Evolutionary conservation across 1,284 basidiomycete genomes (phyloP).

Genomic region (Lignosus rhinocerotis): DNA sequence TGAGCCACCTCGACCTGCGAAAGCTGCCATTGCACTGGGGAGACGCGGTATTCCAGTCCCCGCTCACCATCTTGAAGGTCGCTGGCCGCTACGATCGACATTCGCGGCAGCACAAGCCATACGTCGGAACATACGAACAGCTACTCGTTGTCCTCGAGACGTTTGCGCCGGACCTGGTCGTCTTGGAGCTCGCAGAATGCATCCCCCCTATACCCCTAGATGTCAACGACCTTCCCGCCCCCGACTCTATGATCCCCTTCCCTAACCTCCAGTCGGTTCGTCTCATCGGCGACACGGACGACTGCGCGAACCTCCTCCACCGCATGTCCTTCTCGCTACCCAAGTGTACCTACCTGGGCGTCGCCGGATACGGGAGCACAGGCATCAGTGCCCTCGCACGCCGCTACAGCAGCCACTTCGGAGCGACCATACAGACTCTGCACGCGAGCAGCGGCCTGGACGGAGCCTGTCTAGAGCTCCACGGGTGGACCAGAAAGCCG

Average conservation of each 20-base stretch:
- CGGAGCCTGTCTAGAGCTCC: no score
- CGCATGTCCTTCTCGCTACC: not conserved
- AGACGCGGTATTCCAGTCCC: not conserved
- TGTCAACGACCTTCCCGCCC: not conserved
- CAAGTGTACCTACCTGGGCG: not conserved
- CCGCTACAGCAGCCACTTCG: not conserved
- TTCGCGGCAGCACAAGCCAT: not conserved
- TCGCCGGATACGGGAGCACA: not conserved
- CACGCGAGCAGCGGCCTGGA: no score
- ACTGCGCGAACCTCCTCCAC: not conserved
- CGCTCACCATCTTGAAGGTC: not conserved
- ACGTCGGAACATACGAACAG: not conserved
- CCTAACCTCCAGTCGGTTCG: not conserved
- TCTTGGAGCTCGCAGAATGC: not conserved
- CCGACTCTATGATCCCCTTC: not conserved
- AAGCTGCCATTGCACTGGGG: no score
- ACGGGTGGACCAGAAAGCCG: no score
- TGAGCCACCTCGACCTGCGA: no score
- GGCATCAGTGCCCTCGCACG: not conserved
- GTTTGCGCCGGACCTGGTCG: not conserved
- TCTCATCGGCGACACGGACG: not conserved
- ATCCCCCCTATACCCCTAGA: not conserved
- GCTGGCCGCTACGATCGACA: not conserved
- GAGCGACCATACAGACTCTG: not conserved
- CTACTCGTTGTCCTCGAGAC: not conserved